Evolutionary conservation across 805 yeast genomes (phyloP), one percentile per base, ranked within the genome.

Genomic region (Starmera dryadoides): DNA sequence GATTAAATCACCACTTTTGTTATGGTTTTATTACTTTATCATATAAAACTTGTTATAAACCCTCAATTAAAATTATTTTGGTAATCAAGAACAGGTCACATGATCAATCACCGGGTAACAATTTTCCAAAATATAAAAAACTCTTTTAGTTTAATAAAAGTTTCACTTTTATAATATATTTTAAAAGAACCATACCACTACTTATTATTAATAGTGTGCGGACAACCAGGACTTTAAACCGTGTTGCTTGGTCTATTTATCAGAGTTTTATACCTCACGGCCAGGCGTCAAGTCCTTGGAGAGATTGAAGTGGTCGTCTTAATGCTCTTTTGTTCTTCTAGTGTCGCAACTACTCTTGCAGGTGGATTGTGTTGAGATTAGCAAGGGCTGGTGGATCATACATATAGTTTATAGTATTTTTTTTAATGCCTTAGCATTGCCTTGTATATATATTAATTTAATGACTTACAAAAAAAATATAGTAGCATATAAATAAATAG

Each of bases 381-480:
- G 61, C 63, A 63, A 72, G 85, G 84, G 84, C 81, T 72, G 86
- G 86, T 67, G 70, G 83, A 63, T 68, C 81, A 72, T 62, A 77
- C 79, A 77, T 54, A 61, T 53, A 37, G 11, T 30, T 16, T 12
- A 30, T 30, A 30, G 32, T 16, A 16, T 17, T 18, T 29, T 34
- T 25, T 22, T 33, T n/a, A n/a, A n/a, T 36, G n/a, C n/a, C n/a
- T 20, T 21, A 37, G 14, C 30, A 36, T 35, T 26, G 25, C 15
- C 26, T 41, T 18, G 35, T 23, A 33, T 41, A 22, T 25, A 25
- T 25, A 5, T 25, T n/a, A n/a, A n/a, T n/a, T n/a, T n/a, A n/a
- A n/a, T n/a, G n/a, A n/a, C n/a, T n/a, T n/a, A n/a, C n/a, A n/a
- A n/a, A n/a, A n/a, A n/a, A n/a, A n/a, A n/a, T n/a, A n/a, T n/a